Percentiles rank a stretch among this genome's conserved stretches.
Conservation (phyloP, 345 rosid genomes). For the Odontarrhena argentea region DNA sequence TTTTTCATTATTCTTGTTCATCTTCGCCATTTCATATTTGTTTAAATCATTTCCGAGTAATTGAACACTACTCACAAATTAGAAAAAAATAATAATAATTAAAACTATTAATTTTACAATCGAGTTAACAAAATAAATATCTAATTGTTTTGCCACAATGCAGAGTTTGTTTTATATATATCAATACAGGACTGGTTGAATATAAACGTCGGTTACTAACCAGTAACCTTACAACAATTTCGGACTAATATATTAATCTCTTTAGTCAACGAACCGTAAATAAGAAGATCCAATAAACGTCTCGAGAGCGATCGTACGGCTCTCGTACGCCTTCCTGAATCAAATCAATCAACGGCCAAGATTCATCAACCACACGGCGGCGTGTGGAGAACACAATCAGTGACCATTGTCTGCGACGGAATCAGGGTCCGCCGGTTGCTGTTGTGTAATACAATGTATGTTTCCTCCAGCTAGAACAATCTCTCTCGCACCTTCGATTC, state of each 20-base stretch:
- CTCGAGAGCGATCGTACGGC: neutral
- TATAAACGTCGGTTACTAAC: no score
- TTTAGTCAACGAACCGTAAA: neutral
- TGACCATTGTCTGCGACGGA: conserved; percentile 3
- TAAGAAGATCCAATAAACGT: neutral
- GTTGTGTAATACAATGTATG: conserved; percentile 93
- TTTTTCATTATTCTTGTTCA: no score
- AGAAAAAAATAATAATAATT: no score
- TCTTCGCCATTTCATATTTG: no score
- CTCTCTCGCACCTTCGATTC: conserved; percentile 81
- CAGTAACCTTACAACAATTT: neutral
- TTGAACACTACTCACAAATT: no score
- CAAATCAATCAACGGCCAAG: conserved; percentile 25
- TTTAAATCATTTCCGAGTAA: no score
- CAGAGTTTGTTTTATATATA: no score
- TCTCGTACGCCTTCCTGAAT: conserved; percentile 5
- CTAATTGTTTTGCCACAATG: no score
- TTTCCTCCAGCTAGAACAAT: conserved; percentile 90
- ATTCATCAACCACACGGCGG: neutral
- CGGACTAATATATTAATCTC: neutral
- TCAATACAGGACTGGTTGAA: no score
- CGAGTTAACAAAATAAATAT: no score
- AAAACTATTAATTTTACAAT: no score
- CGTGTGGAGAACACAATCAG: conserved; percentile 6
- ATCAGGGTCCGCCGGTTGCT: conserved; percentile 61